phyloP scores from a whole-genome alignment of 257 asterid species.

The Haberlea rhodopensis region DNA sequence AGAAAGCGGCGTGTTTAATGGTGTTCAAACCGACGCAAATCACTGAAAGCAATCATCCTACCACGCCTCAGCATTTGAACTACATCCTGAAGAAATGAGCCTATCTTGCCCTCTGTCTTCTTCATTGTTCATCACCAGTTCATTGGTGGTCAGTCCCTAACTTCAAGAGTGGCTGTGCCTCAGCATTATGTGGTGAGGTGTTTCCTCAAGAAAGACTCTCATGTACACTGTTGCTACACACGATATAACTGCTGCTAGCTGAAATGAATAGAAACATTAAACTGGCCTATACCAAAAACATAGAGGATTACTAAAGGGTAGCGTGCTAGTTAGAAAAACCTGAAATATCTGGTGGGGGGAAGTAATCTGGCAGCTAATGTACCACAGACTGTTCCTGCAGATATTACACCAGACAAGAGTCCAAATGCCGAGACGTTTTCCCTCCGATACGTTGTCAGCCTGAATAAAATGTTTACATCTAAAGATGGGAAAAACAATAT shows the following conservation, averaged over 20 bases:
- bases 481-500: background rate
- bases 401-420: conserved; percentile 33
- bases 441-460: conserved; percentile 44
- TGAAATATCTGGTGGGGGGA: conserved; percentile 42
- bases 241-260: conserved; percentile 38
- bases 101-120: conserved; percentile 3
- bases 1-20: background rate
- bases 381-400: conserved; percentile 37
- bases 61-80: conserved; percentile 42
- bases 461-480: conserved; percentile 1
- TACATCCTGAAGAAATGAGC: conserved; percentile 32
- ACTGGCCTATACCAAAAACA: background rate
- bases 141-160: background rate
- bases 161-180: conserved; percentile 25
- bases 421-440: conserved; percentile 50
- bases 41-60: background rate
- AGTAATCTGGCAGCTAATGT: conserved; percentile 47
- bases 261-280: background rate
- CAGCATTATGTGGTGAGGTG: background rate
- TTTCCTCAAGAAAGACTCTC: conserved; percentile 34
- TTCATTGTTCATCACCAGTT: conserved; percentile 12
- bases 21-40: background rate
- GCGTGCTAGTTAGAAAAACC: conserved; percentile 13
- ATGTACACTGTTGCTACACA: conserved; percentile 34
- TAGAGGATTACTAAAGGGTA: background rate